Evolutionary conservation across 2,329 filamentous ascomycete genomes (phyloP), one percentile per base, ranked within the genome.

Genomic region (Penicillium sp.): DNA sequence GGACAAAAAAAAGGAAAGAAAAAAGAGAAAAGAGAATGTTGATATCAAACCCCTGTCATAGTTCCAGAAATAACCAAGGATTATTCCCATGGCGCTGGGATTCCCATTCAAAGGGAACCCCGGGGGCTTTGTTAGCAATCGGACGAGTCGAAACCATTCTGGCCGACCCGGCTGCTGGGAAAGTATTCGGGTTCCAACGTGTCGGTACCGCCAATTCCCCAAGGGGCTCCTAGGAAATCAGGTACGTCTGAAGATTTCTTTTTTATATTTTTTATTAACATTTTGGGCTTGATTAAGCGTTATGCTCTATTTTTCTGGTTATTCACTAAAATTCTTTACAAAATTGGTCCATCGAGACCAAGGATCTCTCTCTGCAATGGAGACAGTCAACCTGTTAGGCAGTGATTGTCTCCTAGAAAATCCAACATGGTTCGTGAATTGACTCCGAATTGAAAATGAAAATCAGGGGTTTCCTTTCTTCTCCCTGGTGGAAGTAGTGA

Each of bases 171-270:
- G 55, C 49, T 54, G 54, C 40, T 53, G 48, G 63, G 62, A 66
- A 60, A 55, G 57, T 48, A 40, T 55, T 40, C 57, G 55, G 63
- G 59, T 60, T 53, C 63, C 63, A 62, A 45, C 26, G 57, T 44
- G 53, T 62, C 63, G 63, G 63, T 59, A 66, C 54, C 58, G 50
- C 59, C 59, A 57, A 57, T 45, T 46, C 42, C 55, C 42, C n/a
- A 20, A 54, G 1, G 53, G 55, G 43, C 29, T 33, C 35, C 31
- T 29, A 37, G 49, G 53, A 27, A 43, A 43, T 29, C 37, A 48
- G 43, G 41, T 51, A 40, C 26, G 23, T 41, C 25, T 47, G 29
- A 40, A 49, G 31, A 33, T 22, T 33, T 33, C 1, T 33, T 23
- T 42, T 42, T 42, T 23, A 20, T 20, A 2, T 6, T 42, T 42